Percentiles rank a stretch among this genome's conserved stretches.
These are phyloP conservation scores for Amphicarpaea edgeworthii DNA, from an alignment of 306 rosid genomes.

Conservation along the genomic window DNA sequence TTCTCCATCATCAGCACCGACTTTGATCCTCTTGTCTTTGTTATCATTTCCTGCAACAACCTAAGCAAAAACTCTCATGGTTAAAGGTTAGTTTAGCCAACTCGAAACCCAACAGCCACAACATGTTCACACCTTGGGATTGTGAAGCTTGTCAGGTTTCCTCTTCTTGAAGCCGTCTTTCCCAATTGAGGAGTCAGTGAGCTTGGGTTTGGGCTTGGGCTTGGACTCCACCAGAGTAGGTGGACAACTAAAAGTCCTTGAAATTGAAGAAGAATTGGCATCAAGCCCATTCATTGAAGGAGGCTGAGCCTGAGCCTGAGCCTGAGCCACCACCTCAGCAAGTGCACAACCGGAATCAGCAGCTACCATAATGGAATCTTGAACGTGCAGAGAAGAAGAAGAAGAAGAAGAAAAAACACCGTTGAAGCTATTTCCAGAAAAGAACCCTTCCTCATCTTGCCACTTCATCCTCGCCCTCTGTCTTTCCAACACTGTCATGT, in stretches of 20 bases:
- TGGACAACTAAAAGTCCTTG: constrained; percentile 70
- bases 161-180: constrained; percentile 72
- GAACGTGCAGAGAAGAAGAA: neutral
- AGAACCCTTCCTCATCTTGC: constrained; percentile 48
- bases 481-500: constrained; percentile 59
- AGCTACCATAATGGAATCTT: neutral
- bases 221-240: constrained; percentile 41
- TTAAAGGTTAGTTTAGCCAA: neutral
- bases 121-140: constrained; percentile 50
- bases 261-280: constrained; percentile 48
- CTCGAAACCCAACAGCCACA: neutral
- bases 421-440: constrained; percentile 44
- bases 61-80: constrained; percentile 46
- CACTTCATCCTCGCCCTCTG: constrained; percentile 55
- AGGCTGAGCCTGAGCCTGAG: neutral
- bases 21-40: constrained; percentile 69
- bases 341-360: constrained; percentile 41
- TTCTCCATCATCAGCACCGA: constrained; percentile 69
- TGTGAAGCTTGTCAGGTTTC: constrained; percentile 61
- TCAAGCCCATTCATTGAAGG: constrained; percentile 44
- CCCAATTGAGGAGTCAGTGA: constrained; percentile 43
- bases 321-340: constrained; percentile 38
- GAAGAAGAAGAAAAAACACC: neutral
- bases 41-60: constrained; percentile 55
- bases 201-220: constrained; percentile 34